Base-by-base conservation (phyloP, 108 stramenopile species). In the Nannochloropsis granulata region DNA sequence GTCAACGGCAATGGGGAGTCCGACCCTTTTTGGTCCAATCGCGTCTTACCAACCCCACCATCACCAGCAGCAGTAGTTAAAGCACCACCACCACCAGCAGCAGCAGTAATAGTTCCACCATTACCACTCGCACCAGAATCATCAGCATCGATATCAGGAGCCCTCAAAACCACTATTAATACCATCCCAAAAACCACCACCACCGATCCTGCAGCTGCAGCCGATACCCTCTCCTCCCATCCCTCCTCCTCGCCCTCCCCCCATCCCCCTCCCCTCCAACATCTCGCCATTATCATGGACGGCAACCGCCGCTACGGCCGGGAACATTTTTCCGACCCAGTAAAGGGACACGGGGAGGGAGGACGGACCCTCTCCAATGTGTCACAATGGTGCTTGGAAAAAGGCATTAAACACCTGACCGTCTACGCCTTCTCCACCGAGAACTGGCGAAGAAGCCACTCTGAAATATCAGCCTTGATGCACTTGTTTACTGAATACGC, bases 351-450 rank as follows among this genome's bases (percentile, higher is more conserved):
- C 82, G 93, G 91, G 92, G 95, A 94, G 82, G 98, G 98, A 12
- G 94, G 93, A 25, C 90, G 92, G 86, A 94, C 93, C 81, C 88
- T 99, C 13, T 93, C 93, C 0, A 91, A 95, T 78, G 95, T 98
- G 85, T 86, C 93, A 83, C 92, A 96, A 80, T 98, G 97, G 98
- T 99, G 98, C 87, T 89, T 95, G 16, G 92, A 92, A 12, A 93
- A 93, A 80, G 91, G 92, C 13, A 86, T 99, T 11, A 45, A 90
- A 25, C 88, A 92, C 23, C 84, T 97, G 19, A 98, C 98, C 7
- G 95, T 95, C 13, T 99, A 94, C 88, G 98, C 98, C 44, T 99
- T 99, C 92, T 95, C 94, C 23, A 98, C 97, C 11, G 98, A 99
- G 89, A 99, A 99, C 89, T 98, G 97, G 96, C 90, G 94, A 44